Conservation (phyloP, 2,329 filamentous ascomycete genomes). For the Cytospora chrysosperma region DNA sequence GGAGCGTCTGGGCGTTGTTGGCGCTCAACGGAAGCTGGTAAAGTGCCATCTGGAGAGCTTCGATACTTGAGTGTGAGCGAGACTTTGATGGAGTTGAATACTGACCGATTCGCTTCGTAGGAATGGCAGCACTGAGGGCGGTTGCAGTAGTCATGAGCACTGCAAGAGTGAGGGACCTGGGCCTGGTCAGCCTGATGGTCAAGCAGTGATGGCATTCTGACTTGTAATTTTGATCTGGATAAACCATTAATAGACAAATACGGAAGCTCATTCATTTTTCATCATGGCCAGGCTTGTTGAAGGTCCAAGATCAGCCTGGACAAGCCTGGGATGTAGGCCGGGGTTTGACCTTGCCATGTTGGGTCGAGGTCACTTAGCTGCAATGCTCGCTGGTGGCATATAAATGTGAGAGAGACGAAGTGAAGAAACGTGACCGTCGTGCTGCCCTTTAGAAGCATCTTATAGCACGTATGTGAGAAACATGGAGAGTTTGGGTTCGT, state of each 20-base stretch:
- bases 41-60: background rate
- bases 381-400: background rate
- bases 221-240: background rate
- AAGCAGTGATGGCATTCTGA: background rate
- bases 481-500: no score
- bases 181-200: background rate
- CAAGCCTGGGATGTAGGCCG: no score
- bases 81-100: background rate
- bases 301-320: no score
- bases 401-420: background rate
- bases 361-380: no score
- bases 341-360: no score
- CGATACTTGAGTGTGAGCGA: background rate
- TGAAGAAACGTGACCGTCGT: no score
- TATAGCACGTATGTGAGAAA: no score
- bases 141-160: background rate
- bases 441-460: no score
- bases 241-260: background rate
- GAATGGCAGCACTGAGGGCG: background rate
- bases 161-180: background rate
- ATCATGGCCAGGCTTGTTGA: background rate
- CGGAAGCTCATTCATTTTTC: no score
- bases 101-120: background rate
- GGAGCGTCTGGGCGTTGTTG: constrained; percentile 19
- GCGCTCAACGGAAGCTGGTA: constrained; percentile 22